A percentile compares a stretch with the other conserved stretches of the same genome.
phyloP scores from a whole-genome alignment of 495 filamentous ascomycete species.

The Tuber indicum region DNA sequence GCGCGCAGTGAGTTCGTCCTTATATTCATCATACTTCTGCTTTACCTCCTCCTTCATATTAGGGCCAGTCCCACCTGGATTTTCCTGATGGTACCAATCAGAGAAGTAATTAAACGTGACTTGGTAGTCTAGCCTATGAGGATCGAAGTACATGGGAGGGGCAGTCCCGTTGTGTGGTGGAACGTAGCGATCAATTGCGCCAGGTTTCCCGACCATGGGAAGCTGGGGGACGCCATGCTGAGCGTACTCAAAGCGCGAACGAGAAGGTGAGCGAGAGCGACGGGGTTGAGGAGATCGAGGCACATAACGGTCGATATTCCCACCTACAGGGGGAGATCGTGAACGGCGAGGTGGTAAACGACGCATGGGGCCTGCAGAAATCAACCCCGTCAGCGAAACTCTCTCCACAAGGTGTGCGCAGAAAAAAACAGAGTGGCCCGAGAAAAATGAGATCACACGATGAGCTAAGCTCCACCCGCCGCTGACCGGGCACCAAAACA shows the following conservation, averaged over 20 bases:
- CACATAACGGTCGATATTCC: slow-evolving; percentile 42
- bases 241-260: slow-evolving; percentile 29
- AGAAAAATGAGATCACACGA: not conserved
- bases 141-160: slow-evolving; percentile 49
- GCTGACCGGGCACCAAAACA: not conserved
- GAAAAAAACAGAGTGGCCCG: not conserved
- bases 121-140: slow-evolving; percentile 77
- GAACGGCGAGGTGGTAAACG: slow-evolving; percentile 31
- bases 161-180: slow-evolving; percentile 59
- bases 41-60: slow-evolving; percentile 72
- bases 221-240: slow-evolving; percentile 45
- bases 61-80: slow-evolving; percentile 28
- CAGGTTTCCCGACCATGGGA: slow-evolving; percentile 48
- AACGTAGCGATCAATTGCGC: slow-evolving; percentile 91
- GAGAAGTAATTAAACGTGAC: slow-evolving; percentile 95
- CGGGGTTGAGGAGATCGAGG: slow-evolving; percentile 38
- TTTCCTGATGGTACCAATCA: slow-evolving; percentile 64
- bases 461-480: not conserved
- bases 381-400: slow-evolving; percentile 16
- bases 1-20: slow-evolving; percentile 84
- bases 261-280: slow-evolving; percentile 63
- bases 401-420: not conserved
- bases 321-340: slow-evolving; percentile 31
- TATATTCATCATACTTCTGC: slow-evolving; percentile 85
- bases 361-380: slow-evolving; percentile 32